Evolutionary conservation across 768 basidiomycete species (phyloP), one percentile per base, ranked within the genome.

Genomic region (Mycena rosella): DNA sequence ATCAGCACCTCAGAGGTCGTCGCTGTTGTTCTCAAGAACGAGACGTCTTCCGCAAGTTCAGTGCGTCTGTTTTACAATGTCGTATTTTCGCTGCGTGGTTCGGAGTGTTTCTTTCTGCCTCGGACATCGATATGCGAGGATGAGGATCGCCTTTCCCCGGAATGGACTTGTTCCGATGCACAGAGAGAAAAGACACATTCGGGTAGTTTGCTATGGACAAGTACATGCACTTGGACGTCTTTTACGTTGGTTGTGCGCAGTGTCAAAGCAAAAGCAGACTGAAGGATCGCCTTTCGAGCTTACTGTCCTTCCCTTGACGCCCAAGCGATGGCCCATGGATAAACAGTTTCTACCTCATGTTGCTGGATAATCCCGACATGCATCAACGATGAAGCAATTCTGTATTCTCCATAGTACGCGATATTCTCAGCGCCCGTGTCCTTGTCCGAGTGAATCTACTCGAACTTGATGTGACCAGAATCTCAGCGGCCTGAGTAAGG

Each of bases 41-140:
- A 20, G 13, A 40, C n/a, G 18, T 40, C 54, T 14, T 40, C 42
- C 14, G 42, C 54, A 18, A 17, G 54, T 22, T 56, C 54, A 6
- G 54, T 38, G 36, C 54, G 38, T 17, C 54, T 36, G 11, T 26
- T 54, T 54, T n/a, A 54, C 53, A 7, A 38, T 38, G n/a, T 56
- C 54, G 54, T 56, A 56, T 56, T 22, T 56, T 56, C 29, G 54
- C 54, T 44, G 20, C 42, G n/a, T n/a, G n/a, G n/a, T n/a, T n/a
- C n/a, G n/a, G n/a, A n/a, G n/a, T 34, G 30, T 18, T 24, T 30
- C 49, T 30, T 30, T 34, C 51, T 26, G 22, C 13, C 18, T 52
- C 51, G 27, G 49, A 51, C 49, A 51, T 51, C 49, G 49, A 29
- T 30, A n/a, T 51, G 30, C 34, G n/a, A 32, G 20, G 51, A 34